Evolutionary conservation across 306 rosid genomes (phyloP), one percentile per base, ranked within the genome.

Genomic region (Gillenia trifoliata): DNA sequence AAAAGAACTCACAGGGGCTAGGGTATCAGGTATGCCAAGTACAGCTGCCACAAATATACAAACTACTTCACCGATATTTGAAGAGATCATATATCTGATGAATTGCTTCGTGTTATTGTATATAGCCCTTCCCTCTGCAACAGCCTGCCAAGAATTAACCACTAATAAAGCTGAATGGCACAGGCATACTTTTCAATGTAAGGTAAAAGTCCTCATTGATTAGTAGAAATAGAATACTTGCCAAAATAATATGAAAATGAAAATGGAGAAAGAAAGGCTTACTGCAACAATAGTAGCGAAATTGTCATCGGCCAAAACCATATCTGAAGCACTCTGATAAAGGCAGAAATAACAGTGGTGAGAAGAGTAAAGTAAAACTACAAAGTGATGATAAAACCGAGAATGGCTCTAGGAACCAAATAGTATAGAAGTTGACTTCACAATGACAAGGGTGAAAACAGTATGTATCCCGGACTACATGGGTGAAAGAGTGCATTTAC

Each of bases 21-120:
- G 91, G 36, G 98, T 94, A 75, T 94, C 98, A 36, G 98, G 98
- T 83, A 94, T 90, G 78, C 98, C 98, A 82, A 94, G 98, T 80
- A 90, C 95, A 72, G 98, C 98, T 72, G 98, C 97, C 77, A 94
- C 95, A 87, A 94, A 94, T 82, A 94, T 94, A 88, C 98, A 94
- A 43, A 94, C 97, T 56, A 94, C 98, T 91, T 93, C 98, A 30
- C 98, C 98, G 67, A 93, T 93, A 85, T 93, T 93, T 69, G 98
- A 93, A 81, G 98, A 93, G 64, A 93, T 93, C 98, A 93, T 93
- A 88, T 93, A 93, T 89, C 98, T 90, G 79, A 93, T 93, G 81
- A 93, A 93, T 77, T 93, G 98, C 82, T 91, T 93, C 15, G 98
- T 93, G 78, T 93, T 93, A 75, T 90, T 91, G 83, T 93, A 93